Evolutionary conservation across 2,329 filamentous ascomycete species (phyloP).

Genomic region (Fusarium sp.): DNA sequence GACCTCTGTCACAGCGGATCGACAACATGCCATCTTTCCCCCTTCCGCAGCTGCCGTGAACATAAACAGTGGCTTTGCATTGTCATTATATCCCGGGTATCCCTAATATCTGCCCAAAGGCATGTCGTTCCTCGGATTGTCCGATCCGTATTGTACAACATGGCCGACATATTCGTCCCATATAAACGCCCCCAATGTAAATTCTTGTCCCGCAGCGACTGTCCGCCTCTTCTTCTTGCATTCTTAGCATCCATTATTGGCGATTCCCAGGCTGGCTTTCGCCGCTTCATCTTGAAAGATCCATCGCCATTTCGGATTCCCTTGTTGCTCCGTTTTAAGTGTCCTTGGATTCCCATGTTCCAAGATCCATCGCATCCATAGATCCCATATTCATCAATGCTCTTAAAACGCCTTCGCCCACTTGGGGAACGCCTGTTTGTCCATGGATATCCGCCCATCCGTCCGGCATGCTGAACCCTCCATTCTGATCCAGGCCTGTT

Average conservation of each 20-base stretch:
- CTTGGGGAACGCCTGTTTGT: slow-evolving; percentile 64
- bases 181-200: slow-evolving; percentile 32
- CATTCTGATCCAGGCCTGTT: slow-evolving; percentile 42
- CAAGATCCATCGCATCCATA: slow-evolving; percentile 71
- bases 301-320: not conserved
- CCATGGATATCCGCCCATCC: slow-evolving; percentile 60
- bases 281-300: not conserved
- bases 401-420: slow-evolving; percentile 68
- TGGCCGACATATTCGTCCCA: slow-evolving; percentile 29
- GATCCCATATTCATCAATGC: slow-evolving; percentile 69
- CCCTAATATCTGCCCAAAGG: slow-evolving; percentile 23
- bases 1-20: not conserved
- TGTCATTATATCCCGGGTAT: slow-evolving; percentile 40
- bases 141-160: slow-evolving; percentile 35
- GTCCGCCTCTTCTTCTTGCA: slow-evolving; percentile 20
- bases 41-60: not conserved
- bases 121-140: slow-evolving; percentile 23
- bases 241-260: slow-evolving; percentile 1
- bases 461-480: slow-evolving; percentile 57
- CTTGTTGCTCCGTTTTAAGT: slow-evolving; percentile 41
- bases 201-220: slow-evolving; percentile 13
- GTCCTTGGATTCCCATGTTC: slow-evolving; percentile 59
- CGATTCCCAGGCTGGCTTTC: not conserved
- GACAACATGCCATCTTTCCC: not conserved
- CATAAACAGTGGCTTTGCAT: slow-evolving; percentile 32